Evolutionary conservation across 495 filamentous ascomycete species (phyloP), one percentile per base, ranked within the genome.

Genomic region (Articulospora tetracladia): DNA sequence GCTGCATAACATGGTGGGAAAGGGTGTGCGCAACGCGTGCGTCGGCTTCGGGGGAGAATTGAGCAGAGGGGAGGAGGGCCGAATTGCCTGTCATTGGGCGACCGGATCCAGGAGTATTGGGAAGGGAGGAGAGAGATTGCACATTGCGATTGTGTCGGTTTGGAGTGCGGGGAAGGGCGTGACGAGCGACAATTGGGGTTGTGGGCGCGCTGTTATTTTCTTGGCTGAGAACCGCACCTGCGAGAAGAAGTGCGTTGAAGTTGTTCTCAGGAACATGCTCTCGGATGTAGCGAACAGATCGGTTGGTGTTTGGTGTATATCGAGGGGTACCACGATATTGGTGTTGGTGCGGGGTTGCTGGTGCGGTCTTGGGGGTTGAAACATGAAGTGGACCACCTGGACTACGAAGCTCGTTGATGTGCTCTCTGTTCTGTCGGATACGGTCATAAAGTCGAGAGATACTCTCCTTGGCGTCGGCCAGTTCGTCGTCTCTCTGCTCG

Each of bases 381-480:
- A 76, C 74, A 58, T 83, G 79, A 58, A 81, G 80, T 24, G 77
- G 75, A 55, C 80, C 80, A 28, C 80, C 80, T 4, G 82, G 80
- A 59, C 78, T 79, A 57, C 79, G 77, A 53, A 92, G 79, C 61
- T 81, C 78, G 57, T 88, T 86, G 61, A 95, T 82, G 68, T 96
- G 92, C 65, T 90, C 83, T 28, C 93, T 80, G 63, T 96, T 96
- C 70, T 95, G 88, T 25, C 88, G 81, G 56, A 98, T 96, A 56
- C 94, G 86, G 55, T 84, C 86, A 55, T 89, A 85, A 41, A 97
- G 74, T 66, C 86, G 79, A n/a, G 82, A 77, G 60, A 89, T 90
- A 63, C 93, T 86, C 55, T 93, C 89, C 17, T 69, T 70, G 8
- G 92, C 75, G 24, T 76, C 77, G 17, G 75, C 75, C 17, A 89